Base-by-base conservation (phyloP, 2,329 filamentous ascomycete species). In the Trichoderma polysporum region DNA sequence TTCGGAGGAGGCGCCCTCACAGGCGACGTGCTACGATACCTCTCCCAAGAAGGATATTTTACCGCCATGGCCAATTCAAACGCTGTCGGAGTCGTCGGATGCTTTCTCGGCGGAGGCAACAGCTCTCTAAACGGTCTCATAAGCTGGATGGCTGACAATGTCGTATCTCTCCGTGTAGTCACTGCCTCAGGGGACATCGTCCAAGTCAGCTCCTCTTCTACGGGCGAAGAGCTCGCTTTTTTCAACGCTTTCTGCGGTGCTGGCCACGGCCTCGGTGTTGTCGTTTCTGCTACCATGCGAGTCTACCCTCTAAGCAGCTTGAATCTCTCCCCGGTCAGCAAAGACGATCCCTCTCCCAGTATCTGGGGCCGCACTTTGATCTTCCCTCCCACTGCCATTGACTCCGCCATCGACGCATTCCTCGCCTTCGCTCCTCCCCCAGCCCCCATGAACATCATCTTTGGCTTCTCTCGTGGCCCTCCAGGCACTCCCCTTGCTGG, bases 201-300 rank as follows among this genome's bases (percentile, higher is more conserved):
- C 0, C 68, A 73, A 1, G 61, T 76, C 0, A 68, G 61, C 17
- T 25, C 66, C 2, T 66, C 70, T 1, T 74, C 73, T 0, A 67
- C 63, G 0, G 71, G 68, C 0, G 72, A 73, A 2, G 74, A 78
- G 2, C 69, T 70, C 8, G 65, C 66, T 0, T 68, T 80, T 0
- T 79, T 76, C 68, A 68, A 76, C 10, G 70, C 71, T 2, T 69
- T 80, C 1, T 71, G 76, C 17, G 78, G 78, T 2, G 77, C 74
- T 6, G 78, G 78, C 0, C 75, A 76, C 25, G 78, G 78, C 0
- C 61, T 80, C 0, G 74, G 76, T 1, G 71, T 78, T 5, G 70
- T 80, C 10, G 75, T 73, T 0, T 69, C 73, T n/a, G 35, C 75
- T 0, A 77, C 71, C 0, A 69, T 78, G 9, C 66, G 66, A 0